A percentile compares a stretch with the other conserved stretches of the same genome.
Conservation (phyloP, 257 asterid species). For the Penstemon davidsonii region DNA sequence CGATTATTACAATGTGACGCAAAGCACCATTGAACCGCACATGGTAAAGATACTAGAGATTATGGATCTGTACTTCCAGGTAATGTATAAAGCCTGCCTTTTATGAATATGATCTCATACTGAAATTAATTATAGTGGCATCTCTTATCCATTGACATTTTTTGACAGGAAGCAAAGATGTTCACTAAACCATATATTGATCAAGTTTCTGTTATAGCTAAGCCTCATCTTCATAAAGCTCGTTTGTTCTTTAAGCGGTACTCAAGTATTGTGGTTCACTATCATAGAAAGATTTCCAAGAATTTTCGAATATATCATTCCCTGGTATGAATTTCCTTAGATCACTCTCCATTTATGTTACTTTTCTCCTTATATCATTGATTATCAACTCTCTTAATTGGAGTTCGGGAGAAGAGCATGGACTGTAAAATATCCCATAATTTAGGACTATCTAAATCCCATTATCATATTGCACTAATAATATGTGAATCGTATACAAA, state of each 20-base stretch:
- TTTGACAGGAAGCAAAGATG: conserved; percentile 42
- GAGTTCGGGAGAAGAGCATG: too few relatives aligned
- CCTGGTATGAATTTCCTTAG: conserved; percentile 34
- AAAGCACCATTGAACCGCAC: conserved; percentile 31
- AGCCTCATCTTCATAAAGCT: conserved; percentile 41
- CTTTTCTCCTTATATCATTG: neutral
- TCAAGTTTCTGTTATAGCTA: conserved; percentile 31
- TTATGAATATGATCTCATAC: neutral
- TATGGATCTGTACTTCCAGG: conserved; percentile 41
- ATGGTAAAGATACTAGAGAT: conserved; percentile 25
- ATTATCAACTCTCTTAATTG: too few relatives aligned
- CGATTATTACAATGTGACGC: conserved; percentile 33
- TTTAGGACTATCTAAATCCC: too few relatives aligned
- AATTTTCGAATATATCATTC: conserved; percentile 30
- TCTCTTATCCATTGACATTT: conserved; percentile 19
- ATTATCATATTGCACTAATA: too few relatives aligned
- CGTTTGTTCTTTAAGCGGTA: conserved; percentile 37
- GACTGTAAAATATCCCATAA: too few relatives aligned
- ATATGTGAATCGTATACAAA: too few relatives aligned
- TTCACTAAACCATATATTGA: conserved; percentile 38
- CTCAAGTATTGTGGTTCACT: conserved; percentile 30
- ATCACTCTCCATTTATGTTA: neutral
- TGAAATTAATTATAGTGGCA: neutral
- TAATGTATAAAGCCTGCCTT: neutral
- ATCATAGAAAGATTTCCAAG: conserved; percentile 29